Percentiles rank a stretch among this genome's conserved stretches.
Evolutionary conservation across 2,329 filamentous ascomycete species (phyloP).

Genomic region (Xylariaceae sp.): DNA sequence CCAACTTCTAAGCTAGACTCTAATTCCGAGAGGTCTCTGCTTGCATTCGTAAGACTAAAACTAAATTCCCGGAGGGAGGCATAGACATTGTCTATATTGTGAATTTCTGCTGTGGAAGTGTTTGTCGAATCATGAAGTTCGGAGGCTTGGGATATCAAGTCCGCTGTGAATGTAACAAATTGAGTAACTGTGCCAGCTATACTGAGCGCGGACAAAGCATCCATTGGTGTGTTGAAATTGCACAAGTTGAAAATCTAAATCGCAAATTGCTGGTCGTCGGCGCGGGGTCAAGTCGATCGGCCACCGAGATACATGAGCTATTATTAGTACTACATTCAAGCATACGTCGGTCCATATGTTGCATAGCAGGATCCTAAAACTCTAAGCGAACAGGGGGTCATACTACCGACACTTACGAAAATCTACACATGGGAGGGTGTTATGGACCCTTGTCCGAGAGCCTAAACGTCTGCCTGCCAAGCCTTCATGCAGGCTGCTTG

Average conservation of each 20-base stretch:
- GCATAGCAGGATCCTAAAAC: not conserved
- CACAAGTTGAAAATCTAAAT: slow-evolving; percentile 8
- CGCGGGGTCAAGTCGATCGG: slow-evolving; percentile 13
- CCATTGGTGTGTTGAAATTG: slow-evolving; percentile 11
- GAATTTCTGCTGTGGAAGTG: slow-evolving; percentile 11
- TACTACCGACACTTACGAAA: too few species aligned
- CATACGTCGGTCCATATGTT: slow-evolving; percentile 11
- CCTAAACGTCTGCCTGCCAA: slow-evolving; percentile 14
- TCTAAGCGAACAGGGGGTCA: not conserved
- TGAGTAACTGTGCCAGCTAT: slow-evolving; percentile 17
- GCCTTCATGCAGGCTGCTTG: too few species aligned
- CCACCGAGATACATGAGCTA: not conserved
- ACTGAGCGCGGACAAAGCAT: slow-evolving; percentile 17
- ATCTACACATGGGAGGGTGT: slow-evolving; percentile 2
- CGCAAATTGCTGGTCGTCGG: not conserved
- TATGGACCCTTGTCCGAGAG: not conserved
- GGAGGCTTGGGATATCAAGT: slow-evolving; percentile 9
- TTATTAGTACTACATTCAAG: slow-evolving; percentile 1
- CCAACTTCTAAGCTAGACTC: not conserved
- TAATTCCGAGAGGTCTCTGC: slow-evolving; percentile 11
- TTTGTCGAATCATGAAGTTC: slow-evolving; percentile 13
- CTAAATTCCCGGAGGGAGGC: slow-evolving; percentile 12
- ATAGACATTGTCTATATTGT: slow-evolving; percentile 15
- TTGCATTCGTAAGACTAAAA: slow-evolving; percentile 8
- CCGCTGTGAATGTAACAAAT: slow-evolving; percentile 15